These are phyloP conservation scores for Amanita phalloides DNA, from an alignment of 768 basidiomycete genomes.

Conservation along the genomic window DNA sequence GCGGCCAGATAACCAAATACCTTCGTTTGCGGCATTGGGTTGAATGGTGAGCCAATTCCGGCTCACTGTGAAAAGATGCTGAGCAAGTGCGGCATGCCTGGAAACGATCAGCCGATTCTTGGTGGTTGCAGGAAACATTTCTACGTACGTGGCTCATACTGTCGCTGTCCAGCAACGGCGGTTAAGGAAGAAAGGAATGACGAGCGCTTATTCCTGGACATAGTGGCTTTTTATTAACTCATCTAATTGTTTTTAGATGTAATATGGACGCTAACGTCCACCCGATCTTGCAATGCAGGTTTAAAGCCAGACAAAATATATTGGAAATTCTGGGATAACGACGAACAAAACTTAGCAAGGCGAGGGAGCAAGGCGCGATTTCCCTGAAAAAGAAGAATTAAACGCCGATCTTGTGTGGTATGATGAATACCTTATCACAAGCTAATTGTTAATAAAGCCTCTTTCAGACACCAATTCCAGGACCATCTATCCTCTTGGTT, in stretches of 20 bases:
- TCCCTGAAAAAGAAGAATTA: conserved; percentile 4
- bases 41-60: conserved; percentile 52
- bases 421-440: neutral
- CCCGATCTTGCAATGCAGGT: conserved; percentile 1
- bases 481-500: conserved; percentile 55
- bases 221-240: neutral
- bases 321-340: conserved; percentile 2
- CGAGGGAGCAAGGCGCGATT: neutral
- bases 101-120: neutral
- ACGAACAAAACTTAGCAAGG: neutral
- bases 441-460: conserved; percentile 2
- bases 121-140: too few relatives aligned
- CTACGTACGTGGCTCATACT: neutral
- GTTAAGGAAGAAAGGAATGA: conserved; percentile 9
- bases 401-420: conserved; percentile 1
- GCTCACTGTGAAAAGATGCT: conserved; percentile 43
- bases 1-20: conserved; percentile 11
- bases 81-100: conserved; percentile 21
- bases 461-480: conserved; percentile 47
- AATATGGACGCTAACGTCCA: neutral
- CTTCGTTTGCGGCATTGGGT: conserved; percentile 42
- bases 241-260: neutral
- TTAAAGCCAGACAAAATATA: neutral
- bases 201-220: neutral
- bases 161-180: conserved; percentile 36